These are phyloP conservation scores for Umbilicaria muhlenbergii DNA, from an alignment of 495 filamentous ascomycete species.

Conservation along the genomic window DNA sequence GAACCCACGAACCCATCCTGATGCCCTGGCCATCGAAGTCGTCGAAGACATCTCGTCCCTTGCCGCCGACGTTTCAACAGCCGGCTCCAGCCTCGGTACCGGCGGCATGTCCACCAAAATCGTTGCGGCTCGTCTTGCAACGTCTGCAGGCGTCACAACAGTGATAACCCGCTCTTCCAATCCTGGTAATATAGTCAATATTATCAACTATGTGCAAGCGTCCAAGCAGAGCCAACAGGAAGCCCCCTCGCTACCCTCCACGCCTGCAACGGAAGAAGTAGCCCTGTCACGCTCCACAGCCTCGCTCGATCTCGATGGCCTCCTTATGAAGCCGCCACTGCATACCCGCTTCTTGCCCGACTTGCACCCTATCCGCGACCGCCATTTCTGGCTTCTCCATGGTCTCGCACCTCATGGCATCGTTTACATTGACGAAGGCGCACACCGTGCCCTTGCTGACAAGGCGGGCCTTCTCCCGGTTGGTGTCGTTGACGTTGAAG, in stretches of 20 bases:
- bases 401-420: conserved; percentile 86
- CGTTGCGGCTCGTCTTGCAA: conserved; percentile 82
- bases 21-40: conserved; percentile 80
- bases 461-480: conserved; percentile 87
- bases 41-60: conserved; percentile 77
- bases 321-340: conserved; percentile 35
- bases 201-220: conserved; percentile 64
- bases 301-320: conserved; percentile 16
- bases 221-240: conserved; percentile 7
- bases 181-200: conserved; percentile 80
- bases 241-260: conserved; percentile 8
- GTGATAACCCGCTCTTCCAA: conserved; percentile 84
- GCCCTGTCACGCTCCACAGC: conserved; percentile 20
- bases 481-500: conserved; percentile 79
- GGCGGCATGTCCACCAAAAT: conserved; percentile 98
- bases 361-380: conserved; percentile 72
- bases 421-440: conserved; percentile 80
- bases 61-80: conserved; percentile 81
- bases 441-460: conserved; percentile 55
- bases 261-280: conserved; percentile 14
- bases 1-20: conserved; percentile 71
- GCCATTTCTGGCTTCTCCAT: conserved; percentile 93
- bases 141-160: conserved; percentile 87
- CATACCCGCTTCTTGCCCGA: conserved; percentile 90
- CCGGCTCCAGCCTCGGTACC: conserved; percentile 81